Base-by-base conservation (phyloP, 2,329 filamentous ascomycete species). In the Phoma herbarum region DNA sequence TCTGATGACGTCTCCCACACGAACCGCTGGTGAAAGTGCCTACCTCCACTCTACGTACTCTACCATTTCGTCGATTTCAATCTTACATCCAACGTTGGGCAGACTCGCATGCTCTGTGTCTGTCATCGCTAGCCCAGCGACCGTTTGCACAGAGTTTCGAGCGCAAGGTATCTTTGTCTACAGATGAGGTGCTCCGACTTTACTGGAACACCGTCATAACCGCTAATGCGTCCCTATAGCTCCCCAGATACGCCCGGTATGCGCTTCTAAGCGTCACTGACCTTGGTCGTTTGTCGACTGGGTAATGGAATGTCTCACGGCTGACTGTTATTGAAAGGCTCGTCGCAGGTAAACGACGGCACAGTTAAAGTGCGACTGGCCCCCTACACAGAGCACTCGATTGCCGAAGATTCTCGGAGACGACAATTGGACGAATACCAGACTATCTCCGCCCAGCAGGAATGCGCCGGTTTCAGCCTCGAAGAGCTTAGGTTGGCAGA, bases 401-500 rank as follows among this genome's bases (percentile, higher is more conserved):
- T n/a, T n/a, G n/a, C n/a, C n/a, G n/a, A n/a, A n/a, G n/a, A n/a
- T n/a, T n/a, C n/a, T n/a, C n/a, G n/a, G n/a, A n/a, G n/a, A n/a
- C n/a, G n/a, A n/a, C n/a, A n/a, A n/a, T n/a, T 35, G 18, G 41
- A 39, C n/a, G 4, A 50, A 39, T 53, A 39, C 33, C 18, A 59
- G 20, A 16, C 28, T 12, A 59, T 59, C 23, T 48, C 35, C 14
- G 49, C 56, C n/a, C 43, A 53, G n/a, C 14, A 23, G 31, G 37
- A 45, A 2, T 59, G 33, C 28, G 23, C 37, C 5, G 31, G n/a
- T 20, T 59, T 53, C 29, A 59, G 57, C 11, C 39, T 47, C 5
- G 57, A 59, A 16, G 57, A 59, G 35, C 45, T 54, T 18, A 50
- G 57, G 18, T 25, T 59, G n/a, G 57, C 45, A 35, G 57, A 59